Percentiles rank a stretch among this genome's conserved stretches.
These are phyloP conservation scores for Zygosaccharomyces bisporus DNA, from an alignment of 805 yeast genomes.

Conservation along the genomic window DNA sequence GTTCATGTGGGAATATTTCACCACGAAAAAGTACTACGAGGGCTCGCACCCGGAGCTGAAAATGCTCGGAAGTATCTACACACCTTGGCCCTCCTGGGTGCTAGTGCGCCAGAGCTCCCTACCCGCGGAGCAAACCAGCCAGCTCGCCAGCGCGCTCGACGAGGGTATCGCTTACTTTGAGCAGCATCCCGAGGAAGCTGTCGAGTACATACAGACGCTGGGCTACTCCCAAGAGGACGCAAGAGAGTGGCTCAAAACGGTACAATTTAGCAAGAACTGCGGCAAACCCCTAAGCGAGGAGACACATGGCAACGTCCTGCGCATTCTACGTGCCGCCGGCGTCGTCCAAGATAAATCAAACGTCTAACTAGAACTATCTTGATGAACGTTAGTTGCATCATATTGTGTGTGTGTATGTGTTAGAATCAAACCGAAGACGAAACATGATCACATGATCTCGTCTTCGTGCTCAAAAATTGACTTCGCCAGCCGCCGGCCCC, in stretches of 20 bases:
- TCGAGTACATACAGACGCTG: slow-evolving; percentile 60
- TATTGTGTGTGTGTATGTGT: background rate
- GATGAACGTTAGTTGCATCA: background rate
- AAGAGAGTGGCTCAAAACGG: slow-evolving; percentile 75
- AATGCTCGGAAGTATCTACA: slow-evolving; percentile 79
- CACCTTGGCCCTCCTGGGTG: slow-evolving; percentile 98
- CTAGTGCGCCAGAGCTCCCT: slow-evolving; percentile 50
- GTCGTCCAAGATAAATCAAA: slow-evolving; percentile 1
- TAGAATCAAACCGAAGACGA: background rate
- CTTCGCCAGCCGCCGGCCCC: background rate
- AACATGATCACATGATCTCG: background rate
- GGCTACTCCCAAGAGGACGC: slow-evolving; percentile 81
- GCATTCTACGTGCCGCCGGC: slow-evolving; percentile 10
- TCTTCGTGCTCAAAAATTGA: background rate
- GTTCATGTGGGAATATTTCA: slow-evolving; percentile 95
- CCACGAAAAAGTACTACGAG: slow-evolving; percentile 82
- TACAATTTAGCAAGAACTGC: slow-evolving; percentile 44
- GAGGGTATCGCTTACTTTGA: slow-evolving; percentile 67
- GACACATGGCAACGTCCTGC: slow-evolving; percentile 1
- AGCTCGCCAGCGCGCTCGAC: slow-evolving; percentile 53
- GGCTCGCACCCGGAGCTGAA: slow-evolving; percentile 59
- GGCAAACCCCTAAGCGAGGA: background rate
- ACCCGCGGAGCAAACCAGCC: slow-evolving; percentile 32
- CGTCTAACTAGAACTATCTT: too few species aligned
- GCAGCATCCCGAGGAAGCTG: slow-evolving; percentile 57